Percentiles rank a stretch among this genome's conserved stretches.
Evolutionary conservation across 495 filamentous ascomycete genomes (phyloP).

Genomic region (Cercophora scortea): DNA sequence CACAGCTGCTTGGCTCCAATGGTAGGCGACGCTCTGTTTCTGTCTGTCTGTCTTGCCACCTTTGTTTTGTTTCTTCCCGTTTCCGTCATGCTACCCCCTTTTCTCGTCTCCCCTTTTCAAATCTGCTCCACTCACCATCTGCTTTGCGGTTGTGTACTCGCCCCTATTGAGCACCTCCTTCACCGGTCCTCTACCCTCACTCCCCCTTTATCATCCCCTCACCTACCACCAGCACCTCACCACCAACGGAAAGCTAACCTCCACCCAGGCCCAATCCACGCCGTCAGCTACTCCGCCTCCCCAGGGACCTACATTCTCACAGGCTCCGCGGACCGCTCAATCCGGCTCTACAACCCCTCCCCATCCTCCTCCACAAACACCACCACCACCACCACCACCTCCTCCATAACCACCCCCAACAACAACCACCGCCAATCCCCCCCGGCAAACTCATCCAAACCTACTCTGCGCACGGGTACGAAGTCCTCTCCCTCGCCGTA

Average conservation of each 20-base stretch:
- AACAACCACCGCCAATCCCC: constrained; percentile 26
- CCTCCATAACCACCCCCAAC: not conserved
- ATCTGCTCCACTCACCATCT: not conserved
- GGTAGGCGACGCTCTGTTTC: not conserved
- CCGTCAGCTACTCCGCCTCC: constrained; percentile 61
- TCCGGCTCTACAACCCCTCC: constrained; percentile 70
- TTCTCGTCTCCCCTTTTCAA: not conserved
- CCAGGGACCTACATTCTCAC: constrained; percentile 72
- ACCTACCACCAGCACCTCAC: not conserved
- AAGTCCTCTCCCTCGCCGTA: constrained; percentile 73
- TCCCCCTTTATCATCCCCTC: not conserved
- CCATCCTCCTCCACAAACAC: constrained; percentile 31
- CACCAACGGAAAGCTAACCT: constrained; percentile 9
- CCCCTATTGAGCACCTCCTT: not conserved
- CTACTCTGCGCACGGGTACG: constrained; percentile 85
- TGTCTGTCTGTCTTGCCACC: not conserved
- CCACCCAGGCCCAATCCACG: constrained; percentile 59
- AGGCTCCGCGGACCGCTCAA: constrained; percentile 74
- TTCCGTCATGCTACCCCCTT: not conserved
- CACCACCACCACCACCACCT: constrained; percentile 6
- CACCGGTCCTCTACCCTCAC: not conserved
- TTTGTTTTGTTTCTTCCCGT: not conserved
- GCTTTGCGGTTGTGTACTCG: not conserved
- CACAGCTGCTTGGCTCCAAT: constrained; percentile 38
- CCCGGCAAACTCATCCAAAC: constrained; percentile 61